A percentile compares a stretch with the other conserved stretches of the same genome.
Evolutionary conservation across 1,284 basidiomycete genomes (phyloP).

Genomic region (Naganishia sp.): DNA sequence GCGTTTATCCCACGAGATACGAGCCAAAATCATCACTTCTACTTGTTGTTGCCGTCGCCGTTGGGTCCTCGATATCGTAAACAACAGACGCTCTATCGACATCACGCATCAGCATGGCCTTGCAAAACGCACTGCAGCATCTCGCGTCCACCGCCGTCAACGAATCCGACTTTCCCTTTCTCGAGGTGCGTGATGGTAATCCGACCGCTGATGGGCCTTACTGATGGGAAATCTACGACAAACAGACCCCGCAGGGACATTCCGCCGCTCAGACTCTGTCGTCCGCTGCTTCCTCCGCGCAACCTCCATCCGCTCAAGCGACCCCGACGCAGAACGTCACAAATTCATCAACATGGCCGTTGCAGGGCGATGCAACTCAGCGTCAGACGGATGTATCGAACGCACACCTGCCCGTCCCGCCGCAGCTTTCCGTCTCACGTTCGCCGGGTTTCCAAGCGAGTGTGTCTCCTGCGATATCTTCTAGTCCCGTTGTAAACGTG

Average conservation of each 20-base stretch:
- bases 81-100: neutral
- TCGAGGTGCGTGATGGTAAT: neutral
- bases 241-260: neutral
- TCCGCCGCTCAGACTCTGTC: neutral
- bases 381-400: neutral
- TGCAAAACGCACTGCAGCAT: constrained; percentile 19
- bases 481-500: neutral
- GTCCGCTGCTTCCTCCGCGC: constrained; percentile 2
- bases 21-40: neutral
- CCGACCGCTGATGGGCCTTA: neutral
- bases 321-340: neutral
- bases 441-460: neutral
- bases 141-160: constrained; percentile 16
- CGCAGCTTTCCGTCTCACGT: neutral
- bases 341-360: constrained; percentile 3
- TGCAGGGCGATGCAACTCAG: neutral
- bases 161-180: constrained; percentile 5
- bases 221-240: too few relatives aligned
- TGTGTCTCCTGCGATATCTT: too few relatives aligned
- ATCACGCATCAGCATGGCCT: neutral
- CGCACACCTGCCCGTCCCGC: neutral
- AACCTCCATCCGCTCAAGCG: constrained; percentile 1
- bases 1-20: neutral
- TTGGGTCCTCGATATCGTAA: neutral
- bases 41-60: neutral